A percentile compares a stretch with the other conserved stretches of the same genome.
Evolutionary conservation across 805 yeast genomes (phyloP).

Genomic region (Sungouiozyma ichnusensis): DNA sequence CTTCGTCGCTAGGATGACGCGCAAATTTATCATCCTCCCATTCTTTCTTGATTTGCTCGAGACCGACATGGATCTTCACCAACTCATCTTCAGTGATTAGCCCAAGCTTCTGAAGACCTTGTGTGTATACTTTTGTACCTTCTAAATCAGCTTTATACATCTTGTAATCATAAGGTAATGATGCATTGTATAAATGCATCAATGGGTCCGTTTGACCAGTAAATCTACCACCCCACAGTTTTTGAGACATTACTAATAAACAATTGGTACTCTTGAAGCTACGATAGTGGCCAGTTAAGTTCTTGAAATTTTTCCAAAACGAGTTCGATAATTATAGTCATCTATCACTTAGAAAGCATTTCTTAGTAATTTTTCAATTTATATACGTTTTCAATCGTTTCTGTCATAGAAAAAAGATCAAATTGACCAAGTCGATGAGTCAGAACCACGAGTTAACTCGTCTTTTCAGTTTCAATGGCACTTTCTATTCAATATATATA

Average conservation of each 20-base stretch:
- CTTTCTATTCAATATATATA: no score
- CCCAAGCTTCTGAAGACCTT: conserved; percentile 72
- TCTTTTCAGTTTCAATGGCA: no score
- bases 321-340: no score
- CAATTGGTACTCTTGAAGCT: no score
- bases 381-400: no score
- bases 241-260: conserved; percentile 37
- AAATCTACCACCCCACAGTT: conserved; percentile 97
- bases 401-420: no score
- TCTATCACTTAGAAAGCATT: no score
- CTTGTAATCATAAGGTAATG: conserved; percentile 87
- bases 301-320: no score
- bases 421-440: no score
- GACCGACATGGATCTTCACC: conserved; percentile 71
- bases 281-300: no score
- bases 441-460: no score
- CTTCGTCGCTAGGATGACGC: conserved; percentile 58
- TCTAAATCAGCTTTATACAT: conserved; percentile 92
- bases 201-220: conserved; percentile 95
- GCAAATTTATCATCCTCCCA: conserved; percentile 64
- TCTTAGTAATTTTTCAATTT: no score
- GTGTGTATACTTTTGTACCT: conserved; percentile 89
- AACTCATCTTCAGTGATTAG: conserved; percentile 67
- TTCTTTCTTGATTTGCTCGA: conserved; percentile 59
- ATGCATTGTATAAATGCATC: conserved; percentile 95